Conservation (phyloP, 2,329 filamentous ascomycete genomes). For the Mycogone perniciosa region DNA sequence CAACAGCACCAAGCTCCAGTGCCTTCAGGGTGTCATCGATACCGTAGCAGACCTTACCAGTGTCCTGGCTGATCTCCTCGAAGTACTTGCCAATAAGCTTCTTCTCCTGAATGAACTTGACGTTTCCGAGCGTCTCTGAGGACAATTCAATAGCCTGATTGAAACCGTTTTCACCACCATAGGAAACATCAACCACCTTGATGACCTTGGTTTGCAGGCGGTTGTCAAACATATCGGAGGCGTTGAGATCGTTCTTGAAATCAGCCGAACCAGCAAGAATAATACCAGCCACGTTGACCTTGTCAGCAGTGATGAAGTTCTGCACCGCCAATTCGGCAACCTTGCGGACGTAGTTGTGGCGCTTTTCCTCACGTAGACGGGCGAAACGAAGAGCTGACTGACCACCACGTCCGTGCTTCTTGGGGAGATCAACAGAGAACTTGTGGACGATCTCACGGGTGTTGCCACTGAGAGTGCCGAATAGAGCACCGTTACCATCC, state of each 20-base stretch:
- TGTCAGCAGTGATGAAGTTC: slow-evolving; percentile 98
- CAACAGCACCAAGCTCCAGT: slow-evolving; percentile 88
- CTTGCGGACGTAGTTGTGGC: slow-evolving; percentile 99
- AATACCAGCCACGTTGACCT: slow-evolving; percentile 93
- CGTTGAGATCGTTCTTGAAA: slow-evolving; percentile 99
- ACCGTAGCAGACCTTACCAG: slow-evolving; percentile 94
- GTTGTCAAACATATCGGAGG: slow-evolving; percentile 93
- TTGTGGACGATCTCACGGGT: slow-evolving; percentile 96
- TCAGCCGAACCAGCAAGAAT: slow-evolving; percentile 96
- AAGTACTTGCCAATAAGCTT: slow-evolving; percentile 99
- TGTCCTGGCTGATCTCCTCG: slow-evolving; percentile 97
- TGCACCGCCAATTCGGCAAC: slow-evolving; percentile 96
- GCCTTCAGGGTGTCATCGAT: slow-evolving; percentile 97
- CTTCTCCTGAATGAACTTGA: slow-evolving; percentile 99
- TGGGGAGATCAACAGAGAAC: slow-evolving; percentile 96
- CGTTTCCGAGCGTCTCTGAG: slow-evolving; percentile 91
- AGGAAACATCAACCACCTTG: slow-evolving; percentile 98
- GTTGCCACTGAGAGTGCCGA: slow-evolving; percentile 94
- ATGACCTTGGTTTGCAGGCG: slow-evolving; percentile 93
- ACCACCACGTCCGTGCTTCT: slow-evolving; percentile 99
- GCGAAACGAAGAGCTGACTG: slow-evolving; percentile 99
- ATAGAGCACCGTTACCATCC: slow-evolving; percentile 97
- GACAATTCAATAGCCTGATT: slow-evolving; percentile 98
- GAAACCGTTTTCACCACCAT: slow-evolving; percentile 98
- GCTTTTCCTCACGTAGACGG: slow-evolving; percentile 98